phyloP scores from a whole-genome alignment of 176 grass and related monocot genomes.

The Oryza meyeriana region DNA sequence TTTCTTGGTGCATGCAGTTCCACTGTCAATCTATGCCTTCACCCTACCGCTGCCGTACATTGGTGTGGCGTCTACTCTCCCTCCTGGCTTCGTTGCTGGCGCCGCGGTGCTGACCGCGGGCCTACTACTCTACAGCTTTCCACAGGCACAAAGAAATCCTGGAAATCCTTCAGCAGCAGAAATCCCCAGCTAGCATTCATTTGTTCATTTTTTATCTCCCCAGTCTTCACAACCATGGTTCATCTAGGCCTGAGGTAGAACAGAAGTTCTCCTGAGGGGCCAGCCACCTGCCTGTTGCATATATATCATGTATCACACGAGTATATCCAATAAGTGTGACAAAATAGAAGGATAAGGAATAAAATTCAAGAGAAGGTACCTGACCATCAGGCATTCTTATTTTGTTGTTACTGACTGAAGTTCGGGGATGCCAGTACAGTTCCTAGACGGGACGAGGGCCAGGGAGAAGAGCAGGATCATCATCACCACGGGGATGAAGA shows the following conservation, averaged over 20 bases:
- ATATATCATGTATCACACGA: slow-evolving; percentile 13
- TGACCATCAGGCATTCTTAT: not conserved
- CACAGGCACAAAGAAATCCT: slow-evolving; percentile 36
- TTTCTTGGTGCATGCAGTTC: slow-evolving; percentile 84
- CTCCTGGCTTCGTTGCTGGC: slow-evolving; percentile 72
- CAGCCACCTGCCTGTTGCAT: slow-evolving; percentile 9
- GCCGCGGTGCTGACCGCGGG: slow-evolving; percentile 66
- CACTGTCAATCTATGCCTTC: slow-evolving; percentile 92
- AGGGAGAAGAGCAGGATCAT: slow-evolving; percentile 63
- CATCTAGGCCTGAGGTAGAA: slow-evolving; percentile 29
- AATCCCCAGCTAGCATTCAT: slow-evolving; percentile 10
- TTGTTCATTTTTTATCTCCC: slow-evolving; percentile 1
- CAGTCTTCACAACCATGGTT: slow-evolving; percentile 17
- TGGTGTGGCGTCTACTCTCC: slow-evolving; percentile 68
- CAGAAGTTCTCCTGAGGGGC: slow-evolving; percentile 51
- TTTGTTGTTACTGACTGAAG: slow-evolving; percentile 28
- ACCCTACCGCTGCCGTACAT: slow-evolving; percentile 97
- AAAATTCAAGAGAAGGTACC: slow-evolving; percentile 26
- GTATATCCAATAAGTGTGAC: slow-evolving; percentile 38
- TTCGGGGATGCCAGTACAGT: slow-evolving; percentile 15
- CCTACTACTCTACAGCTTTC: slow-evolving; percentile 67
- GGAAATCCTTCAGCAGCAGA: slow-evolving; percentile 30
- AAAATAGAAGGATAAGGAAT: slow-evolving; percentile 26
- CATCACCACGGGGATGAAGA: slow-evolving; percentile 66
- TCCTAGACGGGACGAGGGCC: slow-evolving; percentile 28